A percentile compares a stretch with the other conserved stretches of the same genome.
phyloP scores from a whole-genome alignment of 1,284 basidiomycete genomes.

The Heimioporus punctisporus region DNA sequence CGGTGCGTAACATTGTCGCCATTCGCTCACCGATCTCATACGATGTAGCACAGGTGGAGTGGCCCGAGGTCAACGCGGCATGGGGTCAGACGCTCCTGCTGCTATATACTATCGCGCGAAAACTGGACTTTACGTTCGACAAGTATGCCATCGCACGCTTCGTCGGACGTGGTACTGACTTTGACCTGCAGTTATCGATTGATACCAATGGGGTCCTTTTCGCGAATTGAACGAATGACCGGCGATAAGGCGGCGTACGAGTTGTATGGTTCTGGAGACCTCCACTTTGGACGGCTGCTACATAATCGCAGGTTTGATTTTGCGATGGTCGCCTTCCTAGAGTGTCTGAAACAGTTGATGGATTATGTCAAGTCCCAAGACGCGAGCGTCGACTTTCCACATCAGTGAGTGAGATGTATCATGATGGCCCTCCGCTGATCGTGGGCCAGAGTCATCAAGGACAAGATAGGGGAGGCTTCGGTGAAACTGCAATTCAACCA shows the following conservation, averaged over 20 bases:
- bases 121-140: slow-evolving; percentile 87
- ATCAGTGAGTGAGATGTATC: slow-evolving; percentile 61
- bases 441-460: slow-evolving; percentile 77
- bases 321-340: slow-evolving; percentile 95
- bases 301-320: slow-evolving; percentile 97
- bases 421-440: slow-evolving; percentile 9
- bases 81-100: slow-evolving; percentile 97
- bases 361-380: slow-evolving; percentile 83
- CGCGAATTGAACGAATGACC: slow-evolving; percentile 82
- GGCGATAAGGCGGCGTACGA: slow-evolving; percentile 89
- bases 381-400: slow-evolving; percentile 76
- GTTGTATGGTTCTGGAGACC: slow-evolving; percentile 89
- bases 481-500: slow-evolving; percentile 95
- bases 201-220: slow-evolving; percentile 93
- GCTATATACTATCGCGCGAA: slow-evolving; percentile 88
- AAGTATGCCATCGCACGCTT: slow-evolving; percentile 47
- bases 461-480: slow-evolving; percentile 95
- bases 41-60: slow-evolving; percentile 73
- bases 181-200: slow-evolving; percentile 71
- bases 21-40: slow-evolving; percentile 2
- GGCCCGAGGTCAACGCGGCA: slow-evolving; percentile 99
- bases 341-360: slow-evolving; percentile 91
- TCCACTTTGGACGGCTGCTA: slow-evolving; percentile 85
- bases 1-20: slow-evolving; percentile 44
- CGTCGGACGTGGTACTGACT: slow-evolving; percentile 11